Conservation (phyloP, 2,329 filamentous ascomycete species). For the Calonectria crousiana region DNA sequence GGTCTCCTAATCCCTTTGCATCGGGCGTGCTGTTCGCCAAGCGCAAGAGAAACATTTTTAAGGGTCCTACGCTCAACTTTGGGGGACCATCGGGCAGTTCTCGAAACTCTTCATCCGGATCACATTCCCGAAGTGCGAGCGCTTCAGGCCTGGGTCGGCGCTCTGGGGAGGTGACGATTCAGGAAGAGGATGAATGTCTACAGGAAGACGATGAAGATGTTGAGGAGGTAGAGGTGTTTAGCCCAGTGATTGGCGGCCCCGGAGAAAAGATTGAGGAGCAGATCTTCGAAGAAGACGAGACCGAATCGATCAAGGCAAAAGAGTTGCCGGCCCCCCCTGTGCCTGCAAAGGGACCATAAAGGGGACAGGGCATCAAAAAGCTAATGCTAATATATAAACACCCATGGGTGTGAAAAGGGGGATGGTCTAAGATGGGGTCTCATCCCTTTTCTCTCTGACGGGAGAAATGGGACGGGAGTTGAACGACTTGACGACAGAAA, state of each 20-base stretch:
- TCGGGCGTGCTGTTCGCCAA: conserved; percentile 82
- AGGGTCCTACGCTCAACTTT: conserved; percentile 78
- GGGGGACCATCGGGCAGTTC: conserved; percentile 53
- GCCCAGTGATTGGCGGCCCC: conserved; percentile 59
- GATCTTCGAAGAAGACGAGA: conserved; percentile 57
- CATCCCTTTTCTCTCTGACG: background rate
- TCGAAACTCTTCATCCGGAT: conserved; percentile 51
- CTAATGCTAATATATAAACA: conserved; percentile 22
- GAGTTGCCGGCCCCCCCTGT: conserved; percentile 33
- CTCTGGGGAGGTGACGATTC: conserved; percentile 81
- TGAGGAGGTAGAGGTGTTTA: conserved; percentile 72
- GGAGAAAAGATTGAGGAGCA: conserved; percentile 61
- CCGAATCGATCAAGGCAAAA: conserved; percentile 34
- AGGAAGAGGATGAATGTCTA: conserved; percentile 72
- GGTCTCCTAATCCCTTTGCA: conserved; percentile 70
- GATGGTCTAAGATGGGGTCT: background rate
- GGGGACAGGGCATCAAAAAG: conserved; percentile 9
- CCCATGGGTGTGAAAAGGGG: conserved; percentile 29
- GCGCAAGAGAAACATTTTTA: conserved; percentile 84
- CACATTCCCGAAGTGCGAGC: conserved; percentile 71
- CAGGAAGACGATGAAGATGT: conserved; percentile 56
- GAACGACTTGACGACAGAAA: conserved; percentile 43
- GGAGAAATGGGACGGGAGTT: conserved; percentile 19
- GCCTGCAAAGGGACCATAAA: conserved; percentile 24
- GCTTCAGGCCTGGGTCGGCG: conserved; percentile 72